Conservation (phyloP, 139 green algal species). For the Chlamydomonas schloesseri region DNA sequence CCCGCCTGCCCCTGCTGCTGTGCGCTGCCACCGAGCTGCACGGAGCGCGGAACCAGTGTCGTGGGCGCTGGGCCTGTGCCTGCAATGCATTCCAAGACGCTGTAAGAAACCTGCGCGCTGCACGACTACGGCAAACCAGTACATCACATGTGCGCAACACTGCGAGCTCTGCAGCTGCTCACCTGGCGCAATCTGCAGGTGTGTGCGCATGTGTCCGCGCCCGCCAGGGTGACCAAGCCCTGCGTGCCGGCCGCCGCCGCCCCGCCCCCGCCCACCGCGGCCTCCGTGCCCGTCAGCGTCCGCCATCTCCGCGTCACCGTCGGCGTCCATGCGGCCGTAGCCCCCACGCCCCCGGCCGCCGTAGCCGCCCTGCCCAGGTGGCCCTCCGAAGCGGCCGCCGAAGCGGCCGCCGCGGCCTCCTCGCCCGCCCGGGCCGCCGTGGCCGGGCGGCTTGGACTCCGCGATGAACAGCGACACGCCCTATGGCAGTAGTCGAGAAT, state of each 20-base stretch:
- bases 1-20: not conserved
- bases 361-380: not conserved
- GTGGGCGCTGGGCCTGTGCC: not conserved
- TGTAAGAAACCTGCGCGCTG: too few species aligned
- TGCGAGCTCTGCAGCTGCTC: too few species aligned
- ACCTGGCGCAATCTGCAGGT: slow-evolving; percentile 30
- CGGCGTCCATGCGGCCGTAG: not conserved
- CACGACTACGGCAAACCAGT: too few species aligned
- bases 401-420: not conserved
- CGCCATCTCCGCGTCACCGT: slow-evolving; percentile 18
- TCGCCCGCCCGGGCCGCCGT: not conserved
- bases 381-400: not conserved
- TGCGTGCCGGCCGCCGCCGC: not conserved
- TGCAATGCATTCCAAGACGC: not conserved
- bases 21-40: not conserved
- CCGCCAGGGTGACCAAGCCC: not conserved
- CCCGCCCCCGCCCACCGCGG: not conserved
- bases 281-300: not conserved
- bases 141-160: too few species aligned
- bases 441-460: slow-evolving; percentile 70
- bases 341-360: not conserved
- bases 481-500: not conserved
- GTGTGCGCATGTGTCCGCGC: not conserved
- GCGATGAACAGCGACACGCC: slow-evolving; percentile 72
- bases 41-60: slow-evolving; percentile 13